These are phyloP conservation scores for Cocos nucifera DNA, from an alignment of 176 grass and related monocot species.

Conservation along the genomic window DNA sequence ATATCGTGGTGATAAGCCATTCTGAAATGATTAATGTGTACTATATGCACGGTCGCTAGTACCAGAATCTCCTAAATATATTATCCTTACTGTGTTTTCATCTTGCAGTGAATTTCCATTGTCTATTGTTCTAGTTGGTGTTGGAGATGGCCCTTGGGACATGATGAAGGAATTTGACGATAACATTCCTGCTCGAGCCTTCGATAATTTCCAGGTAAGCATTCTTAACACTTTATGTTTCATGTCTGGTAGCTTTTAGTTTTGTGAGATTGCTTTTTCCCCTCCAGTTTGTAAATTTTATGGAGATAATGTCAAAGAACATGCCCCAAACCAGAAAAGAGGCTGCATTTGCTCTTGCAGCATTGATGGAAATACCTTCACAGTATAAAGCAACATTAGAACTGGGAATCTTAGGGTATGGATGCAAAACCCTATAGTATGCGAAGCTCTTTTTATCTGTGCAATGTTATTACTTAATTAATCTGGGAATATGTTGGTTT, in stretches of 20 bases:
- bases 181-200: slow-evolving; percentile 15
- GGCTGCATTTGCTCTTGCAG: slow-evolving; percentile 12
- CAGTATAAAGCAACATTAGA: slow-evolving; percentile 19
- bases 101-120: slow-evolving; percentile 11
- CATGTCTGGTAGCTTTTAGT: not conserved
- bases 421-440: not conserved
- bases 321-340: slow-evolving; percentile 15
- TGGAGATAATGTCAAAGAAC: slow-evolving; percentile 10
- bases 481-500: not conserved
- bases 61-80: not conserved
- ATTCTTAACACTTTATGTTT: no score
- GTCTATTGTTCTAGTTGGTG: slow-evolving; percentile 18
- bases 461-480: not conserved
- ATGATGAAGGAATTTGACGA: slow-evolving; percentile 26
- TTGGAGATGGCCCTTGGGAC: slow-evolving; percentile 23
- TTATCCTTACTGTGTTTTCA: not conserved
- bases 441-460: not conserved
- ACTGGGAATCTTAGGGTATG: slow-evolving; percentile 19
- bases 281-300: slow-evolving; percentile 23
- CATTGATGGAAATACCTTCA: slow-evolving; percentile 19
- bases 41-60: no score
- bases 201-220: slow-evolving; percentile 18
- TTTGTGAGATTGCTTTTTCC: not conserved
- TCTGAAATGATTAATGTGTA: no score
- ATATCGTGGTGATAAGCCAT: no score